Base-by-base conservation (phyloP, 257 asterid genomes). In the Solanum pinnatisectum region DNA sequence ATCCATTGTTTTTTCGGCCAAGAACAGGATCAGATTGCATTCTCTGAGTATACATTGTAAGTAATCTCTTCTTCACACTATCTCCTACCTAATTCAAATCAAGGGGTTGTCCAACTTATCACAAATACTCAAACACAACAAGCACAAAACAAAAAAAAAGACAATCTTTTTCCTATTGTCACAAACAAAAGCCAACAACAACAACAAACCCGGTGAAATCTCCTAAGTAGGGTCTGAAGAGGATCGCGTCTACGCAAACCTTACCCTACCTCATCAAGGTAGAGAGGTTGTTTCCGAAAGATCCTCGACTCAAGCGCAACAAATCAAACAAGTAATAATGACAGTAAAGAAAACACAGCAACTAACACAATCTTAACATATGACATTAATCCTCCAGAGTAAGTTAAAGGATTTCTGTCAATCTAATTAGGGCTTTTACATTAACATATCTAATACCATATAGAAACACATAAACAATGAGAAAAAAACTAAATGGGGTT, bases 41-140 rank as follows among this genome's bases (percentile, higher is more conserved):
- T 86, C 85, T 30, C 94, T 90, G 91, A 87, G 88, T 92, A 84
- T 92, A 90, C 97, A 95, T 94, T 74, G 83, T 84, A 60, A 89
- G 88, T 78, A 18, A 79, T 79, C 23, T 79, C 88, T 87, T 83
- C 92, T 89, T 90, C 30, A 77, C 76, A 83, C 84, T 32, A 63
- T 74, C 39, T 30, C 76, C 79, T 82, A 32, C 81, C 88, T 44
- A 88, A 84, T 84, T 86, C 42, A 82, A 82, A 82, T 49, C 86
- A 82, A 82, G 44, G 85, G 70, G 42, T 18, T 49, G 37, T 79
- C 12, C 85, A 81, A 81, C 52, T 79, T 49, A 30, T 49, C 70
- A 82, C 20, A 82, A 82, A 49, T 18, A 49, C 27, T 49, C 70
- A 82, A 49, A 49, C 12, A 82, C 40, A 81, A 16, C 18, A 81